phyloP scores from a whole-genome alignment of 106 monocot species.

The Gastrodia elata region DNA sequence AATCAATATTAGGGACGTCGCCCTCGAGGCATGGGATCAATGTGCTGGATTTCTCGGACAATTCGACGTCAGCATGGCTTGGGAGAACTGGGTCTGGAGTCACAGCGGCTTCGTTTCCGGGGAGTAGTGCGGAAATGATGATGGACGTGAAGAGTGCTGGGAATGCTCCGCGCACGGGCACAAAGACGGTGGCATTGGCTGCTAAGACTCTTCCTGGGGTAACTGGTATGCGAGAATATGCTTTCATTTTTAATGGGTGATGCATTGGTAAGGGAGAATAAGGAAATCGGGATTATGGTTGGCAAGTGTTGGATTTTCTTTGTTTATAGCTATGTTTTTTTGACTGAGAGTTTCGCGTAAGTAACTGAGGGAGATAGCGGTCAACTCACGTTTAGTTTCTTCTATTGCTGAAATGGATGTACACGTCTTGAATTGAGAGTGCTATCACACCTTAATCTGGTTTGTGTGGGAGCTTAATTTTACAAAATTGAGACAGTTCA shows the following conservation, averaged over 20 bases:
- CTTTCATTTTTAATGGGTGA: not conserved
- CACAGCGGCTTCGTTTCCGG: constrained; percentile 37
- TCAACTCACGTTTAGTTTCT: too few species aligned
- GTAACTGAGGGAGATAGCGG: too few species aligned
- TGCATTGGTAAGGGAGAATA: not conserved
- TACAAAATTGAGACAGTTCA: not conserved
- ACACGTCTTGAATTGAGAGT: too few species aligned
- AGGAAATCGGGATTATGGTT: not conserved
- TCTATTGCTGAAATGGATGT: too few species aligned
- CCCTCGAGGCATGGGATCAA: constrained; percentile 33
- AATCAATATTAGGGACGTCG: constrained; percentile 27
- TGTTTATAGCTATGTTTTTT: not conserved
- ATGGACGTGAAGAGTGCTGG: constrained; percentile 1
- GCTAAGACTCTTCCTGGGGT: constrained; percentile 38
- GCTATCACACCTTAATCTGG: too few species aligned
- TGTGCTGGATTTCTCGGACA: constrained; percentile 34
- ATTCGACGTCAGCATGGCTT: constrained; percentile 14
- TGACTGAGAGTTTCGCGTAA: too few species aligned
- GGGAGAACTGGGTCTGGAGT: constrained; percentile 15
- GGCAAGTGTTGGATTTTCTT: not conserved
- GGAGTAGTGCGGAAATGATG: constrained; percentile 39
- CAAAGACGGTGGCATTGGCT: constrained; percentile 39
- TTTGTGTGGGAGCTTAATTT: not conserved
- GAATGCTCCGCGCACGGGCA: constrained; percentile 20
- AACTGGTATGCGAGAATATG: constrained; percentile 25